phyloP scores from a whole-genome alignment of 2,329 filamentous ascomycete species.

The Diaporthe caulivora region DNA sequence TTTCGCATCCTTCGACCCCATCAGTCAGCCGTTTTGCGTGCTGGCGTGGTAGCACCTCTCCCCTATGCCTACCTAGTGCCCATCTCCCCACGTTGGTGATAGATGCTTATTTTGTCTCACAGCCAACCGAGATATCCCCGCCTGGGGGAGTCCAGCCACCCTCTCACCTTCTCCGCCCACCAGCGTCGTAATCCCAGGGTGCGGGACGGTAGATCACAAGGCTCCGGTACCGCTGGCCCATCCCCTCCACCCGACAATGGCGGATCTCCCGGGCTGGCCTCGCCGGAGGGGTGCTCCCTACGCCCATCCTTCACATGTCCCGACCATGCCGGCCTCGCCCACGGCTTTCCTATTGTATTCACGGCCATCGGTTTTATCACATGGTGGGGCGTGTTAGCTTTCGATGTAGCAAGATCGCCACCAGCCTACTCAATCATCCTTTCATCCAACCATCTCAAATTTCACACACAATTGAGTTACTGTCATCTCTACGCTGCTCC shows the following conservation, averaged over 20 bases:
- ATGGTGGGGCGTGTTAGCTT: background rate
- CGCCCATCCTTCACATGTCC: slow-evolving; percentile 20
- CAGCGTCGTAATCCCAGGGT: background rate
- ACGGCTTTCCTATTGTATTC: background rate
- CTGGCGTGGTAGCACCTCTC: background rate
- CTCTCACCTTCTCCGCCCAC: background rate
- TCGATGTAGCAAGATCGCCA: background rate
- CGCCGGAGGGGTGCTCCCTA: background rate
- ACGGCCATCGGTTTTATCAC: background rate
- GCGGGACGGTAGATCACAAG: slow-evolving; percentile 9
- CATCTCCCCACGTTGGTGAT: background rate
- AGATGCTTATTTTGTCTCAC: slow-evolving; percentile 7
- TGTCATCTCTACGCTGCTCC: background rate
- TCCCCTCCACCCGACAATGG: slow-evolving; percentile 3
- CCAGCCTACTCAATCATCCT: background rate
- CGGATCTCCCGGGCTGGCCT: slow-evolving; percentile 9
- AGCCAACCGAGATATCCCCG: slow-evolving; percentile 16
- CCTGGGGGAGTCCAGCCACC: background rate
- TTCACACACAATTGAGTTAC: background rate
- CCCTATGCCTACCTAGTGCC: background rate
- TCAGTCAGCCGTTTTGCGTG: background rate
- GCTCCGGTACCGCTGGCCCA: slow-evolving; percentile 5
- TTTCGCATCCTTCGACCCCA: background rate
- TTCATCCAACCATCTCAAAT: background rate
- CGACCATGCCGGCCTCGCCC: slow-evolving; percentile 9